Percentiles rank a stretch among this genome's conserved stretches.
phyloP scores from a whole-genome alignment of 1,284 basidiomycete genomes.

The Malassezia dermatis region DNA sequence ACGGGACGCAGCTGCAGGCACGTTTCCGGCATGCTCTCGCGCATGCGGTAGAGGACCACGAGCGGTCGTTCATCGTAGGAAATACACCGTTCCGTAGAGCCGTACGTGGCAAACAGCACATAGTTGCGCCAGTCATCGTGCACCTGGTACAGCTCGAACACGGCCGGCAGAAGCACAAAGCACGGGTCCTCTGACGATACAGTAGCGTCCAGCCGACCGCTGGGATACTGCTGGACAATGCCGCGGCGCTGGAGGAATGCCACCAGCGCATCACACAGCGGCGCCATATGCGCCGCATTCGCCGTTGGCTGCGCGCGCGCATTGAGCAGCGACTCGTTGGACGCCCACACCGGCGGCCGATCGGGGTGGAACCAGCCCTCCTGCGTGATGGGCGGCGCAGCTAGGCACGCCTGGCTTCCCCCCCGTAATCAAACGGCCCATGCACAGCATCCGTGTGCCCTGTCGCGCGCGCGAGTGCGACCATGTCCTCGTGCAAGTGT shows the following conservation, averaged over 20 bases:
- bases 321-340: background rate
- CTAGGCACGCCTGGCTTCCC: background rate
- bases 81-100: conserved; percentile 78
- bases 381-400: background rate
- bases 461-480: conserved; percentile 6
- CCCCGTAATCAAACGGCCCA: background rate
- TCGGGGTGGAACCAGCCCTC: background rate
- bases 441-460: background rate
- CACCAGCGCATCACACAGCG: background rate
- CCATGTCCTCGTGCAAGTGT: conserved; percentile 35
- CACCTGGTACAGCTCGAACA: conserved; percentile 96
- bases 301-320: background rate
- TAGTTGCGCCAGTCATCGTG: conserved; percentile 98
- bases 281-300: background rate
- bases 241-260: background rate
- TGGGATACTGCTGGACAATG: background rate
- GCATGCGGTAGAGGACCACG: conserved; percentile 88
- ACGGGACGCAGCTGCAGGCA: conserved; percentile 99
- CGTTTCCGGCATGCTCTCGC: conserved; percentile 91
- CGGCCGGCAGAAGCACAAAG: conserved; percentile 92
- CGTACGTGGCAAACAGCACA: conserved; percentile 97
- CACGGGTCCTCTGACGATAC: conserved; percentile 85
- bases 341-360: background rate
- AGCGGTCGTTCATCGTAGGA: conserved; percentile 97
- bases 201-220: background rate